These are phyloP conservation scores for Conoideocrella luteorostrata DNA, from an alignment of 2,329 filamentous ascomycete species.

Conservation along the genomic window DNA sequence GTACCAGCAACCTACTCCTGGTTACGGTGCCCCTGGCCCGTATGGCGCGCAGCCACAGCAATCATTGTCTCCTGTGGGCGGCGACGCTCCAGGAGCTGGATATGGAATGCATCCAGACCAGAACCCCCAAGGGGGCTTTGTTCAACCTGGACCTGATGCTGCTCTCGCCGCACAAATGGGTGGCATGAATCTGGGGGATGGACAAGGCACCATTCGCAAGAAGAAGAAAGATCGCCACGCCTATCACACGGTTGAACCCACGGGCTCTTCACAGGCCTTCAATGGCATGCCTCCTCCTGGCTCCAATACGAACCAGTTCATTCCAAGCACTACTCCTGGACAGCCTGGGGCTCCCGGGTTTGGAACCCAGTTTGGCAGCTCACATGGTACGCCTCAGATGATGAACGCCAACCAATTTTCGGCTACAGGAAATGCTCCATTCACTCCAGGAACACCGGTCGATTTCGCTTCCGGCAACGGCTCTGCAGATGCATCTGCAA, in stretches of 20 bases:
- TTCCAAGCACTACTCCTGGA: slow-evolving; percentile 23
- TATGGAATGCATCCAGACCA: slow-evolving; percentile 28
- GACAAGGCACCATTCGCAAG: slow-evolving; percentile 48
- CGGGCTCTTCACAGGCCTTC: slow-evolving; percentile 61
- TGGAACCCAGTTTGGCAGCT: slow-evolving; percentile 40
- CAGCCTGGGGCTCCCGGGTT: slow-evolving; percentile 21
- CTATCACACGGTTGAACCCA: slow-evolving; percentile 76
- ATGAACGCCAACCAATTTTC: slow-evolving; percentile 51
- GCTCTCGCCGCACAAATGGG: slow-evolving; percentile 69
- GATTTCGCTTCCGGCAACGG: slow-evolving; percentile 18
- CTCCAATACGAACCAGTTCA: slow-evolving; percentile 38
- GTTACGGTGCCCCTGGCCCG: slow-evolving; percentile 18
- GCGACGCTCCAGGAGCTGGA: slow-evolving; percentile 14
- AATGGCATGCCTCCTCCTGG: slow-evolving; percentile 59
- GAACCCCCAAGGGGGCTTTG: slow-evolving; percentile 18
- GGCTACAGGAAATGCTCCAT: slow-evolving; percentile 44
- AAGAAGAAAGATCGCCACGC: slow-evolving; percentile 96
- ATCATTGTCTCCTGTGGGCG: slow-evolving; percentile 1
- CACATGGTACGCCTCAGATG: slow-evolving; percentile 36
- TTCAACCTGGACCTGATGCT: slow-evolving; percentile 35
- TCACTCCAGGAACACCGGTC: slow-evolving; percentile 19
- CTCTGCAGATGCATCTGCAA: slow-evolving; percentile 23
- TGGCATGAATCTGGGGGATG: slow-evolving; percentile 59
- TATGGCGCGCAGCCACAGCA: slow-evolving; percentile 9
- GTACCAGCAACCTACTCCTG: slow-evolving; percentile 39